Evolutionary conservation across 164 flowering plant species (phyloP).

Genomic region (Taxillus chinensis): DNA sequence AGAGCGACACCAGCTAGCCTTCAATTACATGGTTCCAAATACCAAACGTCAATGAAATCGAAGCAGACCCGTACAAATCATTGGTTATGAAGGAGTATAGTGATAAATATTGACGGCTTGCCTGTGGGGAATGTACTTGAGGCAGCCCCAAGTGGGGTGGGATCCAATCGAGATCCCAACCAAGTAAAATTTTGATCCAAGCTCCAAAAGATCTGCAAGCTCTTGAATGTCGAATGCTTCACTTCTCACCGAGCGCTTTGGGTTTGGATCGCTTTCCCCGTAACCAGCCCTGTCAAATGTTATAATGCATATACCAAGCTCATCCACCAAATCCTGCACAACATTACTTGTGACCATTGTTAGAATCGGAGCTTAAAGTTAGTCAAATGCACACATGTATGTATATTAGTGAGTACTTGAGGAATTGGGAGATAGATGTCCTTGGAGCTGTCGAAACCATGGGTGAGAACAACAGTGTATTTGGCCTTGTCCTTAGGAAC

Average conservation of each 20-base stretch:
- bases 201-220: constrained; percentile 17
- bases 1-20: constrained; percentile 54
- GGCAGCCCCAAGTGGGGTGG: constrained; percentile 1
- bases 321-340: constrained; percentile 13
- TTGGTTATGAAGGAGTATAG: too few relatives aligned
- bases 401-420: not conserved
- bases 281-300: constrained; percentile 20
- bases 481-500: constrained; percentile 7
- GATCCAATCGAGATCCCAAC: constrained; percentile 11
- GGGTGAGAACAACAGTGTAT: constrained; percentile 2
- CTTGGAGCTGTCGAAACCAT: constrained; percentile 5
- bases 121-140: constrained; percentile 2
- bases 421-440: not conserved
- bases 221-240: constrained; percentile 16
- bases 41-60: too few relatives aligned
- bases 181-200: constrained; percentile 16
- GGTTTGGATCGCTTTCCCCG: constrained; percentile 24
- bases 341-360: not conserved
- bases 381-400: not conserved
- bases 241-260: constrained; percentile 10
- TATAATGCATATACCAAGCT: constrained; percentile 11
- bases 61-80: too few relatives aligned
- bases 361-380: not conserved
- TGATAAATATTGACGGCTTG: not conserved
- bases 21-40: not conserved